Evolutionary conservation across 495 filamentous ascomycete species (phyloP), one percentile per base, ranked within the genome.

Genomic region (Darksidea phi): DNA sequence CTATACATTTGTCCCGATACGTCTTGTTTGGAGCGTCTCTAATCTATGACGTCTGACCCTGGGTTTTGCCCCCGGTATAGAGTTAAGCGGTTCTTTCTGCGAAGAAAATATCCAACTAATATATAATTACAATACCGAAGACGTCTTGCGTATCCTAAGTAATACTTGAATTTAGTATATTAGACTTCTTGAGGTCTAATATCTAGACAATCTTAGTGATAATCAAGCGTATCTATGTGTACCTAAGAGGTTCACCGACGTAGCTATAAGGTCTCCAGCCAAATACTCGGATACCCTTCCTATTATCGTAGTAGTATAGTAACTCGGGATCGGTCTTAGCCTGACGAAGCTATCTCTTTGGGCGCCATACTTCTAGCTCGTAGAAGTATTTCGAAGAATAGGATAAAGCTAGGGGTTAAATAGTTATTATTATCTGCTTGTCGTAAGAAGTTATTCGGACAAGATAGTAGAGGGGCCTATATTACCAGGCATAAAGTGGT

Each of bases 401-500:
- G 28, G 56, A 57, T 50, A 61, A 36, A 10, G 58, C 54, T 15
- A 50, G n/a, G 41, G 47, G 48, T 23, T 54, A 23, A 25, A 53
- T 25, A 28, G 25, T 54, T 11, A 58, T 21, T 20, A 43, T 41
- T 57, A 67, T 68, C 21, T 74, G n/a, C n/a, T n/a, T n/a, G n/a
- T n/a, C n/a, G 70, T 32, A 66, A 66, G 15, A n/a, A 38, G 32
- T 58, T 10, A 58, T 15, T n/a, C 5, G 28, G 3, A 26, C 18
- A 45, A n/a, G 26, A 58, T 8, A 24, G 7, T 8, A 20, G 54
- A 2, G 15, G 13, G 26, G 50, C 55, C 50, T 23, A 49, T 45
- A 23, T 50, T 48, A 2, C 55, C 43, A 6, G 75, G 73, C 17
- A 79, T 60, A 24, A 66, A 76, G 12, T 67, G 20, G 5, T 73